A percentile compares a stretch with the other conserved stretches of the same genome.
These are phyloP conservation scores for Pythium phragmitis DNA, from an alignment of 352 stramenopile species.

Conservation along the genomic window DNA sequence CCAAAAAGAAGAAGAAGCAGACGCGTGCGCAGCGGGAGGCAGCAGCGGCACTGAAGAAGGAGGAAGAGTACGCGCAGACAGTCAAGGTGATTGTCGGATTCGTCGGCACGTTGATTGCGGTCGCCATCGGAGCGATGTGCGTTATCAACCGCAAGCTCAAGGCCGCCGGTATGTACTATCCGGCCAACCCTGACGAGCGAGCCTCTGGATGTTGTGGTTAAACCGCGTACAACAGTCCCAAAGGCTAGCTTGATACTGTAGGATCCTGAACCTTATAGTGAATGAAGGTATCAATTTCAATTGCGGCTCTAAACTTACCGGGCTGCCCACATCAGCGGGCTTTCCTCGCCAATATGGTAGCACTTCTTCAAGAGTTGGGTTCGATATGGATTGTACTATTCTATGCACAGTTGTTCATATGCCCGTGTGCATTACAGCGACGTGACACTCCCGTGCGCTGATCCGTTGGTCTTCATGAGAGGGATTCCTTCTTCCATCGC, in stretches of 20 bases:
- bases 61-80: constrained; percentile 66
- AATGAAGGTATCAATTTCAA: constrained; percentile 14
- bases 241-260: constrained; percentile 6
- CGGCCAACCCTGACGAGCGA: constrained; percentile 50
- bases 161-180: constrained; percentile 75
- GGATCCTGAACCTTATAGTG: constrained; percentile 6
- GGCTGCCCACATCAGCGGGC: neutral
- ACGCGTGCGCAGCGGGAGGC: constrained; percentile 52
- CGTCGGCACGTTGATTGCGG: constrained; percentile 57
- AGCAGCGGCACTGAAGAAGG: constrained; percentile 55
- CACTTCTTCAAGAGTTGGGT: neutral
- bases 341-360: neutral
- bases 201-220: constrained; percentile 47
- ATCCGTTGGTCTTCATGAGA: constrained; percentile 26
- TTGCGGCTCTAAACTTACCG: constrained; percentile 4
- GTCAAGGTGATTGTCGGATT: constrained; percentile 73
- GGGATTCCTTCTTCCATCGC: constrained; percentile 26
- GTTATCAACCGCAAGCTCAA: constrained; percentile 87
- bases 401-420: constrained; percentile 1
- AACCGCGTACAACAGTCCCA: neutral
- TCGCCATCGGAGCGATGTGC: constrained; percentile 54
- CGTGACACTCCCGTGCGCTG: constrained; percentile 32
- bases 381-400: neutral
- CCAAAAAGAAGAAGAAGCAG: constrained; percentile 67
- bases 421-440: constrained; percentile 13